phyloP scores from a whole-genome alignment of 2,329 filamentous ascomycete genomes.

The Aspergillus sclerotialis region DNA sequence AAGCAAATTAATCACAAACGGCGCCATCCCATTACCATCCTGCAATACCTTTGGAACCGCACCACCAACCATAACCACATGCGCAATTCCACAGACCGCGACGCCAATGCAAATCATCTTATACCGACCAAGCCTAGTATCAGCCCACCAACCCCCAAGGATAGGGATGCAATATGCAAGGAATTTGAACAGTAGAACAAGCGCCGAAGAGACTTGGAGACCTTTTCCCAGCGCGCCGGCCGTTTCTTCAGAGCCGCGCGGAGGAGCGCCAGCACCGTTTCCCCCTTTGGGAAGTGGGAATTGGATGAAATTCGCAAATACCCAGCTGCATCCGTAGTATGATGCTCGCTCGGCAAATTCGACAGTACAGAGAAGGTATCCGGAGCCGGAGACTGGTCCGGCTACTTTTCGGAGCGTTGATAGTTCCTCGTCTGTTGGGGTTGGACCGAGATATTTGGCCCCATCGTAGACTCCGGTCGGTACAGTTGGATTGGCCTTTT shows the following conservation, averaged over 20 bases:
- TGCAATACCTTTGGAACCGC: constrained; percentile 36
- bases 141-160: constrained; percentile 27
- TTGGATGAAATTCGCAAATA: constrained; percentile 58
- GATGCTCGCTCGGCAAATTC: constrained; percentile 57
- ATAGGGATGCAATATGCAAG: constrained; percentile 54
- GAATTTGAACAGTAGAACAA: constrained; percentile 44
- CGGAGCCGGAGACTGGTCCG: constrained; percentile 44
- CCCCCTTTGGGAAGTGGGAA: constrained; percentile 48
- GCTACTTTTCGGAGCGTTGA: constrained; percentile 42
- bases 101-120: constrained; percentile 34
- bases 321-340: constrained; percentile 51
- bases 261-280: constrained; percentile 32
- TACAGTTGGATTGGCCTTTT: no score
- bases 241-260: constrained; percentile 33
- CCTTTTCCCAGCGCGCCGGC: constrained; percentile 56
- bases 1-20: constrained; percentile 34
- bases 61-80: constrained; percentile 25
- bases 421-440: constrained; percentile 43
- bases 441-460: constrained; percentile 9
- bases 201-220: constrained; percentile 47
- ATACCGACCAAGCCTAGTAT: constrained; percentile 18
- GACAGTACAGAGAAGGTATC: constrained; percentile 53
- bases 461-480: background rate
- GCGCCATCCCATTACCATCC: constrained; percentile 26
- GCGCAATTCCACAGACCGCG: constrained; percentile 31